Evolutionary conservation across 1,284 basidiomycete genomes (phyloP).

Genomic region (Pisolithus thermaeus): DNA sequence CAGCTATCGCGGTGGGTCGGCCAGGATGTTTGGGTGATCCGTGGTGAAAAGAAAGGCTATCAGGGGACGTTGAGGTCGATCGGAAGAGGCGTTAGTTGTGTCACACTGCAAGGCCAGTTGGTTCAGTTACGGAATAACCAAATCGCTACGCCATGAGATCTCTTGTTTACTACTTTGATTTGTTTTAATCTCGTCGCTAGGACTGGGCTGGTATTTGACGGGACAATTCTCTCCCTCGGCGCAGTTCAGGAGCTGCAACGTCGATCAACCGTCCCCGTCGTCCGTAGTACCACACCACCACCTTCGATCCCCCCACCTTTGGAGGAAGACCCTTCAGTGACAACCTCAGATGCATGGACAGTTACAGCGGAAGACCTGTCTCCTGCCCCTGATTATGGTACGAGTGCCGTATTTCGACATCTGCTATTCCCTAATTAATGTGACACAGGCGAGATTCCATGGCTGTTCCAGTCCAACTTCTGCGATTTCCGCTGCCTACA

Average conservation of each 20-base stretch:
- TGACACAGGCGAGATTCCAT: neutral
- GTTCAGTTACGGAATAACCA: neutral
- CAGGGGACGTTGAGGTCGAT: neutral
- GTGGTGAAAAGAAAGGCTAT: conserved; percentile 2
- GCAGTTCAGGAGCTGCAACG: neutral
- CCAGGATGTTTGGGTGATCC: neutral
- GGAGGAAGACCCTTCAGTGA: neutral
- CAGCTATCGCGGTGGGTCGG: neutral
- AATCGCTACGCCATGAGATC: neutral
- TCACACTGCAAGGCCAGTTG: neutral
- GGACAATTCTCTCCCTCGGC: too few relatives aligned
- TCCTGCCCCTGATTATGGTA: neutral
- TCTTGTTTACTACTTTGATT: neutral
- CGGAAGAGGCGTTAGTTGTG: neutral
- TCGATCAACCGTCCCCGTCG: neutral
- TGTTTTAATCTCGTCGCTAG: too few relatives aligned
- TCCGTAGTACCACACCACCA: neutral
- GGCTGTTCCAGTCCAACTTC: too few relatives aligned
- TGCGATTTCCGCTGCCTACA: too few relatives aligned
- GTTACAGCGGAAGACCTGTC: neutral
- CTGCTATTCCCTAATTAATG: neutral
- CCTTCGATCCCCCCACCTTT: neutral
- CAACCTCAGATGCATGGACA: neutral
- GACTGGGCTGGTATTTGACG: too few relatives aligned
- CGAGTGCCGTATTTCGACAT: neutral